Base-by-base conservation (phyloP, 2,329 filamentous ascomycete genomes). In the Triangularia verruculosa region DNA sequence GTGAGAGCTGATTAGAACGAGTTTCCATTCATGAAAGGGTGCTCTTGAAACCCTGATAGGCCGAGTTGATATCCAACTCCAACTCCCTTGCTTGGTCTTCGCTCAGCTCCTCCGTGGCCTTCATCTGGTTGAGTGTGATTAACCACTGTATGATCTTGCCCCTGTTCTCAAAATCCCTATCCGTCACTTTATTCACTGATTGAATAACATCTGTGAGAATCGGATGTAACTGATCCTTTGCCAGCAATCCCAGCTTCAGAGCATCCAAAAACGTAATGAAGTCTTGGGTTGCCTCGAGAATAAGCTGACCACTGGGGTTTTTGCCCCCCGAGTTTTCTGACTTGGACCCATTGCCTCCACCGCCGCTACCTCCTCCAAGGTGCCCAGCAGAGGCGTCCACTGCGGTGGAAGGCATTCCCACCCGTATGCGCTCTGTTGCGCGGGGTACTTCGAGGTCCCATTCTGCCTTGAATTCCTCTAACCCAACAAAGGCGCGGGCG, bases 91-190 rank as follows among this genome's bases (percentile, higher is more conserved):
- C 91, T 78, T 97, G 92, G 63, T 94, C 89, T 72, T 96, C 91
- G 70, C 85, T 89, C 70, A 99, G 77, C 75, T 97, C 93, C 72
- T 98, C 93, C 1, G 92, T 93, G 8, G 93, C 95, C 73, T 92
- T 92, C 95, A 99, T 98, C 78, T 97, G 93, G 74, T 99, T 99
- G 68, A 99, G 81, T 6, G 92, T 90, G 72, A 99, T 99, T 69
- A 99, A 83, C 95, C 95, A 99, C 76, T 97, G 93, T 62, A 99
- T 93, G 71, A 99, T 98, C 83, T 98, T 98, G 71, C 91, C 93
- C 69, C 96, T 89, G 74, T 89, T 93, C 70, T 98, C 93, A 74
- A 99, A 99, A 72, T 98, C 94, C 67, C 89, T 86, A 74, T 96
- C 93, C 2, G 94, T 97, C 67, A 99, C 95, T 73, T 96, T 95